Conservation (phyloP, 768 basidiomycete genomes). For the Boletellus ananas region DNA sequence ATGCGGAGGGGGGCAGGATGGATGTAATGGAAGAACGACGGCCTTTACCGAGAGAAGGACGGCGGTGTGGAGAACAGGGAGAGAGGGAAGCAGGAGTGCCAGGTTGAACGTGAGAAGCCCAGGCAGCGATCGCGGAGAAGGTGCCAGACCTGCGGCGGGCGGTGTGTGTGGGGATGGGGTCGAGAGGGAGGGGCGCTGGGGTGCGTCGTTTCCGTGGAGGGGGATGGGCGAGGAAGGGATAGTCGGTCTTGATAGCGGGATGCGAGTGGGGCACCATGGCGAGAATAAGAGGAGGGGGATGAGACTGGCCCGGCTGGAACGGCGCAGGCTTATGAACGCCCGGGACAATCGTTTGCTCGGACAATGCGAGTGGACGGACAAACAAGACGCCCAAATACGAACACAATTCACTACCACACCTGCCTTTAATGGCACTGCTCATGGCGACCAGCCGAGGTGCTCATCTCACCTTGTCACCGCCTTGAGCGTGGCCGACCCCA, state of each 20-base stretch:
- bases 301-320: conserved; percentile 21
- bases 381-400: conserved; percentile 13
- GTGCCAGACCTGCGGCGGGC: conserved; percentile 40
- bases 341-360: conserved; percentile 18
- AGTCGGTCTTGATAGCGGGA: conserved; percentile 21
- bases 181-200: conserved; percentile 28
- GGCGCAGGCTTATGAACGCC: conserved; percentile 13
- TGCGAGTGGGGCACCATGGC: conserved; percentile 9
- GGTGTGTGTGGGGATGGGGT: conserved; percentile 17
- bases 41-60: conserved; percentile 28
- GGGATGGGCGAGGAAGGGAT: conserved; percentile 44
- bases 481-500: conserved; percentile 3
- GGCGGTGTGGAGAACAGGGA: conserved; percentile 38
- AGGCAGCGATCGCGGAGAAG: conserved; percentile 49
- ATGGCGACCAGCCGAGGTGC: no score
- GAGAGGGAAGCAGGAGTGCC: conserved; percentile 55
- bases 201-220: conserved; percentile 37
- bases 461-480: conserved; percentile 6
- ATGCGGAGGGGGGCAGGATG: conserved; percentile 38
- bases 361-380: conserved; percentile 15
- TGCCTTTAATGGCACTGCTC: conserved; percentile 15
- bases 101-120: conserved; percentile 66
- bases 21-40: conserved; percentile 39
- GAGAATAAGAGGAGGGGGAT: not conserved
- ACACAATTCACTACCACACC: conserved; percentile 19